A percentile compares a stretch with the other conserved stretches of the same genome.
These are phyloP conservation scores for Alternaria triticimaculans DNA, from an alignment of 2,329 filamentous ascomycete species.

Conservation along the genomic window DNA sequence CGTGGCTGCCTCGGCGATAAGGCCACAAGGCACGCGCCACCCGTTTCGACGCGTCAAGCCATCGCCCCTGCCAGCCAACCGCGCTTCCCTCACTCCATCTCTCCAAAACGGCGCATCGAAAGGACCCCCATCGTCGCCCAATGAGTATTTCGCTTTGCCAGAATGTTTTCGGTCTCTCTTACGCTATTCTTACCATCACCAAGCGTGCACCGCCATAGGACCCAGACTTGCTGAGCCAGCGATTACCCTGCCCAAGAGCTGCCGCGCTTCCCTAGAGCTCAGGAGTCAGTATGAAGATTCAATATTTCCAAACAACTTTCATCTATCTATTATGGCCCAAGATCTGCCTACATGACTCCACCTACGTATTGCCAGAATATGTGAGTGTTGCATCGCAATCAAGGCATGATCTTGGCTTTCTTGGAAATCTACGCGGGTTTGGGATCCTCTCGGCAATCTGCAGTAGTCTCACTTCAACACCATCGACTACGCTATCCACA, in stretches of 20 bases:
- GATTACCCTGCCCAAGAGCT: not conserved
- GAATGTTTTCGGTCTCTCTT: not conserved
- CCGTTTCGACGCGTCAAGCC: conserved; percentile 7
- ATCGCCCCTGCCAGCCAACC: conserved; percentile 8
- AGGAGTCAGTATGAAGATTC: not conserved
- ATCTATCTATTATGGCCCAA: not conserved
- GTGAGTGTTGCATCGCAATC: conserved; percentile 14
- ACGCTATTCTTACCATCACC: not conserved
- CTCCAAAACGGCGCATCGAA: conserved; percentile 5
- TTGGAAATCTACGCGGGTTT: conserved; percentile 1
- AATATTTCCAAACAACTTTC: not conserved
- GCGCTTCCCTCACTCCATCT: not conserved
- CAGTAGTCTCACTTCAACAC: not conserved
- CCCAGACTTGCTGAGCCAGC: not conserved
- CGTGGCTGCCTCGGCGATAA: conserved; percentile 14
- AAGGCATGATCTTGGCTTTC: conserved; percentile 13
- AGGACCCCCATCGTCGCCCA: not conserved
- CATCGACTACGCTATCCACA: not conserved
- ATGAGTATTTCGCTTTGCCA: not conserved
- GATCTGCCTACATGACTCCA: not conserved
- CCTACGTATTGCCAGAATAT: conserved; percentile 3
- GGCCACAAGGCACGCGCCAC: conserved; percentile 15
- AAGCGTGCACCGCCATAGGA: not conserved
- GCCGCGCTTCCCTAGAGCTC: not conserved
- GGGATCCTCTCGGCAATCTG: conserved; percentile 7